Evolutionary conservation across 2,329 filamentous ascomycete genomes (phyloP), one percentile per base, ranked within the genome.

Genomic region (Colletotrichum lupini): DNA sequence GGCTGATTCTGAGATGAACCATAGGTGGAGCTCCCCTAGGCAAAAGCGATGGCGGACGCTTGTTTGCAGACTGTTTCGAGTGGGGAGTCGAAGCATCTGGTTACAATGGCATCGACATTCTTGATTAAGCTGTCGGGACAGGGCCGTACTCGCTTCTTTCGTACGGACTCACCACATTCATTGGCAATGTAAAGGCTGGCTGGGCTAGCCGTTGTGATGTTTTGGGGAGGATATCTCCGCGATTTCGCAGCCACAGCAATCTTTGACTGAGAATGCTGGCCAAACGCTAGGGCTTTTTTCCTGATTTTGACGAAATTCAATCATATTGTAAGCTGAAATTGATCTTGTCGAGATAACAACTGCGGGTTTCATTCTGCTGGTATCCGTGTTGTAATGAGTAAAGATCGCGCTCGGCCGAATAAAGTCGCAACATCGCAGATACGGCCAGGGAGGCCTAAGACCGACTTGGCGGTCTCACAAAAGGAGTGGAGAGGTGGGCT

Each of bases 21-120:
- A 53, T 42, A 71, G 68, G 68, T 19, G 68, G 56, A 6, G 63
- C 57, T 12, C 63, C 63, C 0, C 8, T 22, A 7, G 52, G 52
- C 1, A n/a, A 24, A n/a, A 57, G 57, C 19, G 46, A 52, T 4
- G 69, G 69, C 3, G 64, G 64, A 3, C 49, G 69, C 16, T 30
- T 52, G 1, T 72, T 65, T 65, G 64, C 69, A 5, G 65, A 72
- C 53, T 72, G 69, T 52, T 72, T 72, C 53, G 69, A 72, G 24
- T 72, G 69, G 69, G 69, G 69, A 12, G 58, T 68, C n/a, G 67
- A 72, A 58, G 65, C 69, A n/a, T 68, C 64, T 22, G 69, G 69
- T 32, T 72, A 72, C 30, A 52, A 71, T 49, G 68, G 53, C 4
- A 42, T 58, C 4, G 35, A 67, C 28, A 28, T 64, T 22, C 22